Evolutionary conservation across 176 grass and related monocot species (phyloP), one percentile per base, ranked within the genome.

Genomic region (Bromus sterilis): DNA sequence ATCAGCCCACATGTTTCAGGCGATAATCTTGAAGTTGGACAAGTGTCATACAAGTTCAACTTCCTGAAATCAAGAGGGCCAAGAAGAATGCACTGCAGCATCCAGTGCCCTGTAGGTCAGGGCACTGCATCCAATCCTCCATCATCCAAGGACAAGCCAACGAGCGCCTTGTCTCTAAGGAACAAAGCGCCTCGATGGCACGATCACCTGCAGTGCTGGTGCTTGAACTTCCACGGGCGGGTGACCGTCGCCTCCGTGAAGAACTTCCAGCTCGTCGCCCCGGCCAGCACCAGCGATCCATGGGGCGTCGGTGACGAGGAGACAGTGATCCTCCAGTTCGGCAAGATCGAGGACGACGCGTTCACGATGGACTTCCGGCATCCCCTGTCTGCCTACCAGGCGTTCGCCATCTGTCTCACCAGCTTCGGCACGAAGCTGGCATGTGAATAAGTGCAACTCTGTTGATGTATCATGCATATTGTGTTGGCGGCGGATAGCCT

Each of bases 401-500:
- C 95, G 18, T 98, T 98, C 21, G 86, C 95, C 41, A 93, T 98
- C 66, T 98, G 95, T 71, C 90, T 98, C 43, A 93, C 90, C 65
- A 98, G 95, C 88, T 98, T 98, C 40, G 95, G 92, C 78, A 98
- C 92, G 16, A 98, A 98, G 81, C 80, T 95, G 86, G 95, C 95
- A 11, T 98, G 92, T 93, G 95, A 98, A 89, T 98, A 93, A 89
- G 60, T 78, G 44, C 58, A 16, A 40, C 29, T 26, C 4, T 25
- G 67, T 35, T 35, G 8, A 41, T 65, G 35, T 85, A 78, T 34
- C 43, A 34, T 43, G 55, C 43, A 59, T 78, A 57, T 79, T 18
- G 36, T n/a, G 35, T 25, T 24, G 58, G 26, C 76, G 72, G 66
- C 24, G 18, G 66, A 58, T 78, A 74, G 57, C 14, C 44, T 86